Evolutionary conservation across 306 rosid genomes (phyloP).

Genomic region (Mimosa pudica): DNA sequence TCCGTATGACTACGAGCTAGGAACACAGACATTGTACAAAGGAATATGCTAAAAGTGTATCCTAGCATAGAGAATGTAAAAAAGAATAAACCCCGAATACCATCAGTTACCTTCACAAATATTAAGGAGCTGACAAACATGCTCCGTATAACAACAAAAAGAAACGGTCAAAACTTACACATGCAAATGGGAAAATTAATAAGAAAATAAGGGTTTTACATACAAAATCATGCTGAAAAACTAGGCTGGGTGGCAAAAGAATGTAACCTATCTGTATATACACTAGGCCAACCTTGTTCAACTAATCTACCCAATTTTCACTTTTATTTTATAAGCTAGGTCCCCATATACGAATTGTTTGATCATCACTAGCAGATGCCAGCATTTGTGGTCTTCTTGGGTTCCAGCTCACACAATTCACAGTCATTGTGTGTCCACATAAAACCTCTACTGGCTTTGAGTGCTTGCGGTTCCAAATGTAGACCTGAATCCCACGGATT

Average conservation of each 20-base stretch:
- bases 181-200: conserved; percentile 21
- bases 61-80: neutral
- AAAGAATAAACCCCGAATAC: conserved; percentile 31
- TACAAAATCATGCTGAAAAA: conserved; percentile 49
- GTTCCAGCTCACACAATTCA: conserved; percentile 97
- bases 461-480: conserved; percentile 72
- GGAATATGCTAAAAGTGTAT: conserved; percentile 3
- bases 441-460: conserved; percentile 71
- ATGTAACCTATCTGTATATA: conserved; percentile 38
- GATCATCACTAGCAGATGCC: conserved; percentile 91
- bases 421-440: conserved; percentile 73
- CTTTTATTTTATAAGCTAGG: conserved; percentile 41
- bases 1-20: neutral
- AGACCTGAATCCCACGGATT: conserved; percentile 56
- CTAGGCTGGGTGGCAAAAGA: conserved; percentile 23
- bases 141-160: conserved; percentile 11
- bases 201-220: conserved; percentile 45
- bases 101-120: conserved; percentile 24
- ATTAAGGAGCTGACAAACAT: conserved; percentile 12
- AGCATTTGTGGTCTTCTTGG: conserved; percentile 79
- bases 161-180: conserved; percentile 25
- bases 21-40: neutral
- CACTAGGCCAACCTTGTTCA: conserved; percentile 36
- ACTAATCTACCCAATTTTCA: conserved; percentile 41
- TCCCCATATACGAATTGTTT: conserved; percentile 88